Evolutionary conservation across 208 protist genomes (phyloP).

Genomic region (Crithidia sp.): DNA sequence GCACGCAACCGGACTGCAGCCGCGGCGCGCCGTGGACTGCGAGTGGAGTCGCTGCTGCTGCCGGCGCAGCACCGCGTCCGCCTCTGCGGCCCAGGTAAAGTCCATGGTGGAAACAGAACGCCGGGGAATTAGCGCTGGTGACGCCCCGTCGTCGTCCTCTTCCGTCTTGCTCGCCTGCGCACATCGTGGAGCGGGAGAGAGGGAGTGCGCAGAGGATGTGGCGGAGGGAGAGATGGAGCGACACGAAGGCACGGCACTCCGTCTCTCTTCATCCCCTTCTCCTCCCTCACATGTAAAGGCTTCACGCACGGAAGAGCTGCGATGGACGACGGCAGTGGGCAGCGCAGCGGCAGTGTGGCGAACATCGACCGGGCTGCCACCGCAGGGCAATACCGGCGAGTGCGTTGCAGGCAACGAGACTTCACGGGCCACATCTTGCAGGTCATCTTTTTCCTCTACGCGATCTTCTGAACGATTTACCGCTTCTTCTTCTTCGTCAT

Average conservation of each 20-base stretch:
- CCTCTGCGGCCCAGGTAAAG: constrained; percentile 58
- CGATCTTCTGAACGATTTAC: no score
- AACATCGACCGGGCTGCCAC: not conserved
- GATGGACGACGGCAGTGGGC: not conserved
- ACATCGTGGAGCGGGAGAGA: constrained; percentile 2
- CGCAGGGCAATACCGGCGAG: not conserved
- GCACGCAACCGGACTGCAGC: constrained; percentile 12
- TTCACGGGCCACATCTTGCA: no score
- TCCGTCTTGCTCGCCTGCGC: not conserved
- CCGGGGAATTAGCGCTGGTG: not conserved
- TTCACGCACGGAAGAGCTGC: not conserved
- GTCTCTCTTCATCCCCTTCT: no score
- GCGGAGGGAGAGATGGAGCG: not conserved
- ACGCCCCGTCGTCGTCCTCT: not conserved
- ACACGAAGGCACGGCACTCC: no score
- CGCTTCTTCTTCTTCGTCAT: not conserved
- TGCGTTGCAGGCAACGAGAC: not conserved
- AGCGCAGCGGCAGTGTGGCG: constrained; percentile 7
- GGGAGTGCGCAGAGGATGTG: not conserved
- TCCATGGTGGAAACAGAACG: constrained; percentile 38
- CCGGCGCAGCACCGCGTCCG: constrained; percentile 34
- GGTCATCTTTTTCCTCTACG: no score
- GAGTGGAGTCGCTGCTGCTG: constrained; percentile 51
- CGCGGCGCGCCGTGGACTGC: not conserved
- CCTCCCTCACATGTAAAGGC: not conserved